Evolutionary conservation across 2,329 filamentous ascomycete species (phyloP).

Genomic region (Aureobasidium sp.): DNA sequence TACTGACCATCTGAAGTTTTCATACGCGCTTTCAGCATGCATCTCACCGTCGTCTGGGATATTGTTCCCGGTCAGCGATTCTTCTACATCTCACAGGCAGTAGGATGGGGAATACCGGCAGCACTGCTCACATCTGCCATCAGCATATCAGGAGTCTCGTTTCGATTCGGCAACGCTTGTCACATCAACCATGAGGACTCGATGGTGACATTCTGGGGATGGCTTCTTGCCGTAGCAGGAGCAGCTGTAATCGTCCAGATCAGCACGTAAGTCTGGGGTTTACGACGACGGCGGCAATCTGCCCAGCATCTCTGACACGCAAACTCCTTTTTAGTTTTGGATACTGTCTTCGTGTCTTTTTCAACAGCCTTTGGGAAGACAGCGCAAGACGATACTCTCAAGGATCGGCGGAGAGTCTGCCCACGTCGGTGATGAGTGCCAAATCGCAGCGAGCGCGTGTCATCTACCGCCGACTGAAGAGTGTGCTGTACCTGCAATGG

Average conservation of each 20-base stretch:
- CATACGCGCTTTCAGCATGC: constrained; percentile 78
- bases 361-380: constrained; percentile 68
- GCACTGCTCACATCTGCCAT: constrained; percentile 68
- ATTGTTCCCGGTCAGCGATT: constrained; percentile 78
- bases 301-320: not conserved
- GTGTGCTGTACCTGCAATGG: constrained; percentile 89
- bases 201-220: constrained; percentile 81
- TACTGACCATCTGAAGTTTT: constrained; percentile 46
- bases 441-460: constrained; percentile 75
- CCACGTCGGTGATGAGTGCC: constrained; percentile 67
- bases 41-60: constrained; percentile 98
- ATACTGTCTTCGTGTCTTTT: constrained; percentile 93
- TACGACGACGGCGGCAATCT: too few species aligned
- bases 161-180: constrained; percentile 83
- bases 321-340: constrained; percentile 36
- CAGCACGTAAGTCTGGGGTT: constrained; percentile 56
- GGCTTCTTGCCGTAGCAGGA: constrained; percentile 68
- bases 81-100: constrained; percentile 72
- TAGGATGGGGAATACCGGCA: constrained; percentile 77
- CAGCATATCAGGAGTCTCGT: constrained; percentile 82
- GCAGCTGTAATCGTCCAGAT: constrained; percentile 73
- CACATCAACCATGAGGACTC: constrained; percentile 89
- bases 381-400: constrained; percentile 34
- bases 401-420: constrained; percentile 47
- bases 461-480: constrained; percentile 75